Percentiles rank a stretch among this genome's conserved stretches.
Evolutionary conservation across 805 yeast species (phyloP).

Genomic region (Gaillardinia entomophila): DNA sequence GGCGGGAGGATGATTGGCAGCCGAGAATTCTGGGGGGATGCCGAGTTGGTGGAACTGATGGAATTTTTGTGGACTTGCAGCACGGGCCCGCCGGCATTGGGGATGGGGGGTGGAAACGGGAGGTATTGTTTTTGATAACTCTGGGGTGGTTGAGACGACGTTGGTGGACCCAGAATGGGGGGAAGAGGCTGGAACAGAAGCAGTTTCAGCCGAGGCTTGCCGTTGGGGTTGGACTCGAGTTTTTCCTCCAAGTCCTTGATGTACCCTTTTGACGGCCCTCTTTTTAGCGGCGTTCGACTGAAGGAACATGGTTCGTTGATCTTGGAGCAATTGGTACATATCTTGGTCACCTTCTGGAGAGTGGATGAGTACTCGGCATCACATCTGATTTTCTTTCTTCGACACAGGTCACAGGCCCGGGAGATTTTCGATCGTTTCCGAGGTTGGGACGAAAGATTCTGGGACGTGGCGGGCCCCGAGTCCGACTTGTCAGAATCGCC

Average conservation of each 20-base stretch:
- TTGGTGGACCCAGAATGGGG: background rate
- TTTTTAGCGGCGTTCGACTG: slow-evolving; percentile 64
- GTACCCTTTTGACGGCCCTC: slow-evolving; percentile 78
- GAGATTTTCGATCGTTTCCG: slow-evolving; percentile 69
- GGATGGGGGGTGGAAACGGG: background rate
- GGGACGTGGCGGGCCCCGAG: background rate
- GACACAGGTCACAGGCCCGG: slow-evolving; percentile 76
- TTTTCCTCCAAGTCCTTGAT: slow-evolving; percentile 38
- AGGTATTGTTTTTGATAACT: background rate
- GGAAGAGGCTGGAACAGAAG: background rate
- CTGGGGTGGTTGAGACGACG: no score
- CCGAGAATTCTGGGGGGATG: background rate
- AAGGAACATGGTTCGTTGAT: slow-evolving; percentile 60
- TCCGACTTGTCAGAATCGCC: background rate
- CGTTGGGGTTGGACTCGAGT: slow-evolving; percentile 13
- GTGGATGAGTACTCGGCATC: slow-evolving; percentile 49
- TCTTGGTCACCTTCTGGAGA: slow-evolving; percentile 41
- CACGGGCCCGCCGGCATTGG: background rate
- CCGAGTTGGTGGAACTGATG: background rate
- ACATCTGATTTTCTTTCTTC: slow-evolving; percentile 68
- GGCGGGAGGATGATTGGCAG: background rate
- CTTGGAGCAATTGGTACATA: slow-evolving; percentile 60
- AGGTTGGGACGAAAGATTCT: slow-evolving; percentile 8
- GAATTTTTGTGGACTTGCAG: background rate
- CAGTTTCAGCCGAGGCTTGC: background rate